These are phyloP conservation scores for Erythrophleum ivorense DNA, from an alignment of 331 rosid genomes.

Conservation along the genomic window DNA sequence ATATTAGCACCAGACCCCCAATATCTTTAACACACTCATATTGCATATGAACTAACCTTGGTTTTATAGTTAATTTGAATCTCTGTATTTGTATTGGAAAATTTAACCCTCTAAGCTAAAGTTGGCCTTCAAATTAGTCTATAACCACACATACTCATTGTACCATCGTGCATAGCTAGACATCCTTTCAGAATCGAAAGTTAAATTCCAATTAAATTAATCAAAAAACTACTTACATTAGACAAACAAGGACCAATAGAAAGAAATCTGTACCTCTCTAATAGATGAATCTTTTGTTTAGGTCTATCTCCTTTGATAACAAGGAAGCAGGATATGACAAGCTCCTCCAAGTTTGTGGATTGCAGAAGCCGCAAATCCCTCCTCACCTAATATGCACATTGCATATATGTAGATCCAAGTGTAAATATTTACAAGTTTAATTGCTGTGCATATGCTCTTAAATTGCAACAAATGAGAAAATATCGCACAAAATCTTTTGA, in stretches of 20 bases:
- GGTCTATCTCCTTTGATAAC: slow-evolving; percentile 72
- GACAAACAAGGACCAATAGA: background rate
- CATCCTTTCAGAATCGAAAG: background rate
- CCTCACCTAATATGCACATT: slow-evolving; percentile 60
- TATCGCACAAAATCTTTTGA: background rate
- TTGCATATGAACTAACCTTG: background rate
- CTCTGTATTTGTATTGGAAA: background rate
- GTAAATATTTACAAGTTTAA: background rate
- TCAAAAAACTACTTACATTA: background rate
- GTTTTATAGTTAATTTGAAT: background rate
- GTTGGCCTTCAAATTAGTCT: background rate
- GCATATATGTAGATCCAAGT: background rate
- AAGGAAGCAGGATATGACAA: slow-evolving; percentile 65
- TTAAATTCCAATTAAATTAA: background rate
- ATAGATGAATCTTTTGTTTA: slow-evolving; percentile 73
- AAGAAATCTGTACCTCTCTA: slow-evolving; percentile 66
- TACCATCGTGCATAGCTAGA: background rate
- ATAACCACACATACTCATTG: background rate
- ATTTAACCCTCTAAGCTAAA: background rate
- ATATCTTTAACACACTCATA: slow-evolving; percentile 15
- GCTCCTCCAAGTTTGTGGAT: slow-evolving; percentile 68
- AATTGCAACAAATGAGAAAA: background rate
- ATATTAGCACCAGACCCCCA: background rate
- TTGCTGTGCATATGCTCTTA: background rate
- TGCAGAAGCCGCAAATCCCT: slow-evolving; percentile 76